These are phyloP conservation scores for Tuber calosporum DNA, from an alignment of 495 filamentous ascomycete genomes.

Conservation along the genomic window DNA sequence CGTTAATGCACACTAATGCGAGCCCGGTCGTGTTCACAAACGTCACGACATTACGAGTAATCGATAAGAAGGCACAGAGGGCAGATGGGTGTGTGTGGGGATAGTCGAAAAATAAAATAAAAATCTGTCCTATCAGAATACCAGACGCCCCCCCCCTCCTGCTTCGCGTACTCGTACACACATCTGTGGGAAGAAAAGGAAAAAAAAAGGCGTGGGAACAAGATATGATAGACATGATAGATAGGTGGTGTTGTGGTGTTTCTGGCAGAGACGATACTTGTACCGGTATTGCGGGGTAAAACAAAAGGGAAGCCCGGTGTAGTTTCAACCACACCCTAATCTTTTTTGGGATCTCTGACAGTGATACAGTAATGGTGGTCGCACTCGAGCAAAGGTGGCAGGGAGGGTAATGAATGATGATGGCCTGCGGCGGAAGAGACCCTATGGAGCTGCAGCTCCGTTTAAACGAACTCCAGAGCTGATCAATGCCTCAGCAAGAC, in stretches of 20 bases:
- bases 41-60: too few species aligned
- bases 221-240: not conserved
- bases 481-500: not conserved
- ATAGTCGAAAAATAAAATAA: not conserved
- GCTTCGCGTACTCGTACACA: not conserved
- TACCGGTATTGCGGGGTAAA: constrained; percentile 40
- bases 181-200: not conserved
- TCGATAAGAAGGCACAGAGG: not conserved
- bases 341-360: not conserved
- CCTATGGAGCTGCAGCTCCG: not conserved
- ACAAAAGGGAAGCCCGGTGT: constrained; percentile 24
- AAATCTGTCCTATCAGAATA: not conserved
- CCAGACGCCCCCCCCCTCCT: not conserved
- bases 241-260: not conserved
- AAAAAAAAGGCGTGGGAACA: not conserved
- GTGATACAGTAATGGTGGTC: not conserved
- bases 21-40: too few species aligned
- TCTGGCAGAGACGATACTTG: constrained; percentile 23
- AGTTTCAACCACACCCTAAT: constrained; percentile 7
- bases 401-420: not conserved
- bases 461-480: not conserved
- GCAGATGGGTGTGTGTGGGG: not conserved
- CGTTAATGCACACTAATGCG: too few species aligned
- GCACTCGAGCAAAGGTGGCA: too few species aligned
- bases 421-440: not conserved